Conservation (phyloP, 2,329 filamentous ascomycete species). For the Macrophomina tecta region DNA sequence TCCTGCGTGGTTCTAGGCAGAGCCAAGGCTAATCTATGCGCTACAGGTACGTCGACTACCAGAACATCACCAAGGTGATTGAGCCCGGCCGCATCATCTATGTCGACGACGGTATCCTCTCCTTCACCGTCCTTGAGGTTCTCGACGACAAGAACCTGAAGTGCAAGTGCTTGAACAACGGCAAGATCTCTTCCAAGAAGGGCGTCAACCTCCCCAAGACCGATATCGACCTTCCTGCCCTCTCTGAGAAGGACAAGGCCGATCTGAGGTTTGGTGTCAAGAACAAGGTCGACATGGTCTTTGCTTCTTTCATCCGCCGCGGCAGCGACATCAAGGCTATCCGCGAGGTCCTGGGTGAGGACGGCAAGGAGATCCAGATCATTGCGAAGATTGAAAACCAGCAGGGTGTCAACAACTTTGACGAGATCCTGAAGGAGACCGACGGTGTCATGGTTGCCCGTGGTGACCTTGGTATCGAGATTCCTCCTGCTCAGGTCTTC, state of each 20-base stretch:
- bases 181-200: constrained; percentile 98
- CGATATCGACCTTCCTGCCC: constrained; percentile 94
- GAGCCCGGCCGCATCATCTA: constrained; percentile 90
- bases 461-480: constrained; percentile 98
- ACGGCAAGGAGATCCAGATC: constrained; percentile 97
- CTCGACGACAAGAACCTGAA: constrained; percentile 88
- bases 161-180: constrained; percentile 91
- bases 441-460: constrained; percentile 99
- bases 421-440: constrained; percentile 92
- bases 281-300: constrained; percentile 99
- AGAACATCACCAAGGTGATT: constrained; percentile 99
- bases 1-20: not conserved
- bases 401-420: constrained; percentile 99
- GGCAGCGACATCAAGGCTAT: constrained; percentile 93
- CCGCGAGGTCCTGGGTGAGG: constrained; percentile 85
- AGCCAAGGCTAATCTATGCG: not conserved
- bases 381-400: constrained; percentile 99
- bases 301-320: constrained; percentile 96
- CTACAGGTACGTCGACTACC: constrained; percentile 92
- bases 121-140: constrained; percentile 89
- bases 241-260: constrained; percentile 97
- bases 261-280: constrained; percentile 96
- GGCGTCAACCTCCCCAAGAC: constrained; percentile 99
- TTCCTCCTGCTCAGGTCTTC: constrained; percentile 97
- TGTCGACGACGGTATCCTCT: constrained; percentile 97